Evolutionary conservation across 1,284 basidiomycete species (phyloP).

Genomic region (Pisolithus thermaeus): DNA sequence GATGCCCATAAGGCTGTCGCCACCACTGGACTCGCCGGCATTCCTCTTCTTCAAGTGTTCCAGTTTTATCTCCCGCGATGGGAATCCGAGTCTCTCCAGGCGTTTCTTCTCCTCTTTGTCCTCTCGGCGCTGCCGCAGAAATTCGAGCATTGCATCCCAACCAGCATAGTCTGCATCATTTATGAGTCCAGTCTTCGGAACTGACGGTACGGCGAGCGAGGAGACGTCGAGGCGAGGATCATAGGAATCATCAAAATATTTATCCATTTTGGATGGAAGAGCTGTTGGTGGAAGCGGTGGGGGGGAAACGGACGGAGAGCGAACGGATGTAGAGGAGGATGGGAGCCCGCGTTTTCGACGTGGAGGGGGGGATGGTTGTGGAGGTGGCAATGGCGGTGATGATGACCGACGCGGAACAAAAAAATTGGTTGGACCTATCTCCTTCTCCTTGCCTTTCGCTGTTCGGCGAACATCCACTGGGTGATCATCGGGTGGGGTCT

Average conservation of each 20-base stretch:
- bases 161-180: constrained; percentile 72
- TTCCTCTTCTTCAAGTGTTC: constrained; percentile 33
- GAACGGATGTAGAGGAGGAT: constrained; percentile 22
- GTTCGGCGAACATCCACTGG: constrained; percentile 8
- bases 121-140: constrained; percentile 64
- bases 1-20: constrained; percentile 65
- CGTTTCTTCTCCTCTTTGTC: constrained; percentile 79
- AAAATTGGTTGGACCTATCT: constrained; percentile 3
- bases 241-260: constrained; percentile 83
- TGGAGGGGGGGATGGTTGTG: constrained; percentile 17
- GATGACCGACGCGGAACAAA: constrained; percentile 10
- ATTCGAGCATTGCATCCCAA: constrained; percentile 87
- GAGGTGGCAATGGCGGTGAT: constrained; percentile 13
- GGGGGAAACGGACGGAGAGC: constrained; percentile 28
- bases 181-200: constrained; percentile 72
- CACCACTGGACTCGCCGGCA: constrained; percentile 17
- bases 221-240: constrained; percentile 85
- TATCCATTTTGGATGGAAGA: constrained; percentile 87
- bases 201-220: constrained; percentile 58
- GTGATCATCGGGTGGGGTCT: constrained; percentile 20
- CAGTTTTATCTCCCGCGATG: constrained; percentile 46
- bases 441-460: constrained; percentile 32
- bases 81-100: constrained; percentile 59
- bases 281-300: constrained; percentile 43
- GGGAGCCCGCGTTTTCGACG: constrained; percentile 24